A percentile compares a stretch with the other conserved stretches of the same genome.
Conservation (phyloP, 2,329 filamentous ascomycete genomes). For the Nemania serpens region DNA sequence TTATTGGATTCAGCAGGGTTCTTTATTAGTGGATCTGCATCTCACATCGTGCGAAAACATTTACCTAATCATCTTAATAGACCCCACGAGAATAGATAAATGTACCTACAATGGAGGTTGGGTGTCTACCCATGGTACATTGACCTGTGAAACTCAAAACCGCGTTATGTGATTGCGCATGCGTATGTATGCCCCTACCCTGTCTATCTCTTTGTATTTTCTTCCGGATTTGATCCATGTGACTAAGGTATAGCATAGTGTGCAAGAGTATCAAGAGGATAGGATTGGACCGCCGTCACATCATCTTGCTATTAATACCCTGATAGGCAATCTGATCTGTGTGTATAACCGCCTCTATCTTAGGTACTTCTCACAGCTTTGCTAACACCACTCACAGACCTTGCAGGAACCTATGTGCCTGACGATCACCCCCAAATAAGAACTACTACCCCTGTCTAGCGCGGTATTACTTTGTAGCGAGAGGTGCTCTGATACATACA, state of each 20-base stretch:
- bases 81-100: background rate
- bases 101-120: background rate
- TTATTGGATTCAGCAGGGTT: no score
- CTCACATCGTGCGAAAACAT: no score
- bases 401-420: constrained; percentile 22
- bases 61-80: background rate
- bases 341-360: constrained; percentile 11
- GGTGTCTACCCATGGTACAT: background rate
- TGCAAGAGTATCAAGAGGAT: background rate
- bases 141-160: no score
- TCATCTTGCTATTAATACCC: constrained; percentile 24
- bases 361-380: background rate
- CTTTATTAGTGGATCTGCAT: no score
- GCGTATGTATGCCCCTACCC: background rate
- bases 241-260: background rate
- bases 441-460: background rate
- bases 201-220: background rate
- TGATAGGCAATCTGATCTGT: background rate
- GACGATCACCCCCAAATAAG: constrained; percentile 16
- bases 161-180: background rate
- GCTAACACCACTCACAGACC: background rate
- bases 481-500: constrained; percentile 3
- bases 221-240: background rate
- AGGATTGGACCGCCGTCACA: constrained; percentile 12
- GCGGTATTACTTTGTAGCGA: background rate